Evolutionary conservation across 352 stramenopile genomes (phyloP), one percentile per base, ranked within the genome.

Genomic region (Globisporangium heterothallicum): DNA sequence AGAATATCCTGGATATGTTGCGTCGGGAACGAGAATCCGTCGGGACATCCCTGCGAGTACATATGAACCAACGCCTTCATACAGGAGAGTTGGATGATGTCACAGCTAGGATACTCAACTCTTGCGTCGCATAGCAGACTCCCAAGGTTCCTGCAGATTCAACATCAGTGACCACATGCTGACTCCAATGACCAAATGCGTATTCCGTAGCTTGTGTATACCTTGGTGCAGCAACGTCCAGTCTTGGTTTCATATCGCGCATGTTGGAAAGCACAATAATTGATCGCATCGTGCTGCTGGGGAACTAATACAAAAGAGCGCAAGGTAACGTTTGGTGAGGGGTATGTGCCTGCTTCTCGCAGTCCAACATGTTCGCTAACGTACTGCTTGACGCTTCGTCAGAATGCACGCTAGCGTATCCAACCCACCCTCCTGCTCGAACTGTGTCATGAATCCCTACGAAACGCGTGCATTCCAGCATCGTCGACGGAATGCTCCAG

Each of bases 1-100:
- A 71, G 25, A 36, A 62, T 57, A 24, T 59, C 59, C 49, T 48
- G 53, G 10, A 62, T 38, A 36, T 68, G 49, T 24, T 68, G 45
- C 12, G 29, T 56, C 34, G 59, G 51, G 4, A 71, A 22, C 22
- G 59, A n/a, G 8, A 53, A 43, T 4, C 21, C 46, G 16, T 43
- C 30, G 3, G 32, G 5, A n/a, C 42, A 34, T 24, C 30, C 19
- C 42, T 43, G 21, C 8, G 46, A 53, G 19, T 53, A 53, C 19
- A 43, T 25, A 22, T 43, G 29, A 24, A 9, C 29, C 32, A 53
- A 32, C 12, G 46, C 46, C 13, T 53, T 30, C 19, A 53, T 32
- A 32, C 46, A 53, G 46, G 30, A 21, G 2, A 53, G 30, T n/a
- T 53, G 30, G 22, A 43, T 53, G 14, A 34, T 36, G 35, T 53